phyloP scores from a whole-genome alignment of 2,329 filamentous ascomycete species.

The Bipolaris gigantea region DNA sequence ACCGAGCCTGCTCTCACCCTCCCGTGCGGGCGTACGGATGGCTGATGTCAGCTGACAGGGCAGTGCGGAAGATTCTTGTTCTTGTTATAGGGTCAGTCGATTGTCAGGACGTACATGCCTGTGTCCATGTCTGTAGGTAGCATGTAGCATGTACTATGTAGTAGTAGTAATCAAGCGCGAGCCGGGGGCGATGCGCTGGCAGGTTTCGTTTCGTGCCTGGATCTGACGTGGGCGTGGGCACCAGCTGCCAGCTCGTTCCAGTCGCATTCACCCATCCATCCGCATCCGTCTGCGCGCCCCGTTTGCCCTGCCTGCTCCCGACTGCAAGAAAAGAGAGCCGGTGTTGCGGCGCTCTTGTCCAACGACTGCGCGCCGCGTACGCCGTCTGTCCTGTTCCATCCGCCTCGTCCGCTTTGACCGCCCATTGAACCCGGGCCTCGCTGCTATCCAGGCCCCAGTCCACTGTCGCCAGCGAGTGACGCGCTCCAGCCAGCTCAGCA shows the following conservation, averaged over 20 bases:
- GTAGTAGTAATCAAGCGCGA: neutral
- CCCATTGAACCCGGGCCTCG: conserved; percentile 30
- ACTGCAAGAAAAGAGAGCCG: conserved; percentile 23
- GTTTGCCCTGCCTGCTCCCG: conserved; percentile 12
- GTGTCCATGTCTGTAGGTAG: no score
- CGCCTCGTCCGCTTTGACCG: conserved; percentile 29
- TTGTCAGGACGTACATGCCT: no score
- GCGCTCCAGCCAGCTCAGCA: conserved; percentile 29
- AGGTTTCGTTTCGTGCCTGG: conserved; percentile 22
- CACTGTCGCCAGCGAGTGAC: conserved; percentile 13
- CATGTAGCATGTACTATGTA: no score
- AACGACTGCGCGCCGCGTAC: conserved; percentile 39
- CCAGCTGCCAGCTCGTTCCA: conserved; percentile 8
- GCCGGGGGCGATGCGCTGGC: conserved; percentile 24
- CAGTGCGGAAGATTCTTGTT: neutral
- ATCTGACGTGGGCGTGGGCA: conserved; percentile 5
- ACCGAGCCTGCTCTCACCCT: neutral
- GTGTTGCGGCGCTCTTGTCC: conserved; percentile 27
- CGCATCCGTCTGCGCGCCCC: conserved; percentile 16
- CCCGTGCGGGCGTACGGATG: neutral
- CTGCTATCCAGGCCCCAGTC: conserved; percentile 24
- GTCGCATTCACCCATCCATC: conserved; percentile 9
- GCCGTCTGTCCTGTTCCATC: conserved; percentile 1
- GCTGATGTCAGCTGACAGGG: conserved; percentile 6
- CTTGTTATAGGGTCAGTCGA: no score